Percentiles rank a stretch among this genome's conserved stretches.
Conservation (phyloP, 495 filamentous ascomycete species). For the Penicillium coprophilum region DNA sequence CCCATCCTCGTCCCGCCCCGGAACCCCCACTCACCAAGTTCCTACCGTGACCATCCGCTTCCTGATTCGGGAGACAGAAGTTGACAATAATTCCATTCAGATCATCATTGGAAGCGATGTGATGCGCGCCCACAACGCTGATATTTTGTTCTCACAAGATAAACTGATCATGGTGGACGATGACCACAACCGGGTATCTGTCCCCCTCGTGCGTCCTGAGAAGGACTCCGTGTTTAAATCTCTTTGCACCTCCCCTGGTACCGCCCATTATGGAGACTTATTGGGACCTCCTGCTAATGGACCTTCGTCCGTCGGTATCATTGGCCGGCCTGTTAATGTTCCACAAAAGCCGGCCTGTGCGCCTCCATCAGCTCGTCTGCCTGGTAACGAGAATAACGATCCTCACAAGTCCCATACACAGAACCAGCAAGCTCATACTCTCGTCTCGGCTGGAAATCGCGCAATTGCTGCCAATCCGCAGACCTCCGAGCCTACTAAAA, state of each 20-base stretch:
- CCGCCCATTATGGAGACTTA: slow-evolving; percentile 18
- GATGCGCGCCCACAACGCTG: slow-evolving; percentile 81
- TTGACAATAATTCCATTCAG: slow-evolving; percentile 59
- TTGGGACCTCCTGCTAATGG: slow-evolving; percentile 19
- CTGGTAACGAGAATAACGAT: slow-evolving; percentile 36
- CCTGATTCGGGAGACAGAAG: slow-evolving; percentile 59
- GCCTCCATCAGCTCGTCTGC: slow-evolving; percentile 27
- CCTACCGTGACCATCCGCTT: slow-evolving; percentile 78
- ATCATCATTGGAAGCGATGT: slow-evolving; percentile 87
- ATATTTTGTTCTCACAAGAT: slow-evolving; percentile 90
- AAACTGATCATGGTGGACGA: slow-evolving; percentile 82
- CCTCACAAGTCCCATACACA: slow-evolving; percentile 37
- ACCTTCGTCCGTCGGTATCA: slow-evolving; percentile 28
- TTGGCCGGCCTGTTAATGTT: slow-evolving; percentile 24
- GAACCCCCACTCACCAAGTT: slow-evolving; percentile 73
- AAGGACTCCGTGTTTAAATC: slow-evolving; percentile 76
- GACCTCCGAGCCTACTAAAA: slow-evolving; percentile 37
- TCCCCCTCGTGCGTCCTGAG: slow-evolving; percentile 93
- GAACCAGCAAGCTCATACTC: background rate
- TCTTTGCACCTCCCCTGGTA: slow-evolving; percentile 58
- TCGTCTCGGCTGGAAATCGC: background rate
- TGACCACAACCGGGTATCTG: slow-evolving; percentile 81
- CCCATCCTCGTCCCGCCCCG: slow-evolving; percentile 67
- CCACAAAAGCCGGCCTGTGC: slow-evolving; percentile 23
- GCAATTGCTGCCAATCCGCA: slow-evolving; percentile 29